phyloP scores from a whole-genome alignment of 306 rosid species.

The Acacia melanoxylon region DNA sequence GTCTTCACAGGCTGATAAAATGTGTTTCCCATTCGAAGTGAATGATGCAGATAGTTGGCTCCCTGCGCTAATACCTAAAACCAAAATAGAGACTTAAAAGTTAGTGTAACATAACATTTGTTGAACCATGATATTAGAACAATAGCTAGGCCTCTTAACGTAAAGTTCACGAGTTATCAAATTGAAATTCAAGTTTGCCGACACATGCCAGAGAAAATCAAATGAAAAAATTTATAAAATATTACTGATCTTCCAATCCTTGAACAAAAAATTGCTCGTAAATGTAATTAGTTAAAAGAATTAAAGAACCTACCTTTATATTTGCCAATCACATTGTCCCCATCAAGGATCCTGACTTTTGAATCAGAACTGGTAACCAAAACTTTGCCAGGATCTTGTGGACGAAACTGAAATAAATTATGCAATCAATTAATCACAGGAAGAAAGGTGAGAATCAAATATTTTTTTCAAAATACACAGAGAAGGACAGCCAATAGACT shows the following conservation, averaged over 20 bases:
- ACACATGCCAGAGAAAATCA: not conserved
- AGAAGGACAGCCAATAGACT: not conserved
- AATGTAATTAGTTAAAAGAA: not conserved
- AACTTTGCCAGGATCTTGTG: slow-evolving; percentile 52
- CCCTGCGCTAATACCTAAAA: slow-evolving; percentile 45
- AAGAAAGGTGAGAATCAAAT: not conserved
- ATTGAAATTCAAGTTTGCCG: slow-evolving; percentile 3
- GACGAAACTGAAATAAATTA: slow-evolving; percentile 48
- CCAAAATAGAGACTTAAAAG: slow-evolving; percentile 16
- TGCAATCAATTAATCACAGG: not conserved
- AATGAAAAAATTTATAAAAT: not conserved
- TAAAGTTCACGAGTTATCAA: not conserved
- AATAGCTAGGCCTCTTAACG: not conserved
- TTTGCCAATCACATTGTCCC: slow-evolving; percentile 52
- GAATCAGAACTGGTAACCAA: slow-evolving; percentile 65
- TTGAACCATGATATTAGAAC: not conserved
- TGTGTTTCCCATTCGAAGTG: slow-evolving; percentile 67
- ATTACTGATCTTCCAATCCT: not conserved
- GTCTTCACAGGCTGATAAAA: slow-evolving; percentile 65
- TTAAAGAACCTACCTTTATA: slow-evolving; percentile 50
- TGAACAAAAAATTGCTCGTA: not conserved
- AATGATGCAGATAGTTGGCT: slow-evolving; percentile 53
- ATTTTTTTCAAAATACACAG: not conserved
- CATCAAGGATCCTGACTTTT: slow-evolving; percentile 59
- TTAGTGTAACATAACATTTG: slow-evolving; percentile 19